Percentiles rank a stretch among this genome's conserved stretches.
Evolutionary conservation across 1,139 yeast species (phyloP).

Genomic region (Candida glucosophila): DNA sequence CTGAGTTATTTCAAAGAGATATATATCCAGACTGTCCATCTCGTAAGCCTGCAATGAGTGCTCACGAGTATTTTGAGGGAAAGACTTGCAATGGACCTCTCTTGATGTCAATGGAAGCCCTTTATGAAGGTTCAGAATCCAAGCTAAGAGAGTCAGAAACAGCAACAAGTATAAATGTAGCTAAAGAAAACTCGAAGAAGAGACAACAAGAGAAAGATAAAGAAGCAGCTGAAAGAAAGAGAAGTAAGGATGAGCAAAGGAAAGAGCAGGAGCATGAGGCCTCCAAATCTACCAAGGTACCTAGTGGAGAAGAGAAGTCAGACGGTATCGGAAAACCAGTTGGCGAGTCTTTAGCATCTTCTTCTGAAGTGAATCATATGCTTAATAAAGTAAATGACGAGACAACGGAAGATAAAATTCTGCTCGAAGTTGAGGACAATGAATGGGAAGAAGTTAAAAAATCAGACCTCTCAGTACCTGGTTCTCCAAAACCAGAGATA

Average conservation of each 20-base stretch:
- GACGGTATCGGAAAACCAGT: too few species aligned
- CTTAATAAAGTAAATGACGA: conserved; percentile 31
- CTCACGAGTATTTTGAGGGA: conserved; percentile 75
- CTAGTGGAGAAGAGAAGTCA: too few species aligned
- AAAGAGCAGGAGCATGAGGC: conserved; percentile 1
- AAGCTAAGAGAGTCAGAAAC: conserved; percentile 27
- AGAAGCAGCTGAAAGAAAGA: too few species aligned
- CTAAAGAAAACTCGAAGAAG: conserved; percentile 19
- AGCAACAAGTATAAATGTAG: conserved; percentile 17
- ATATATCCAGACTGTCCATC: conserved; percentile 91
- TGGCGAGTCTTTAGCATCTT: conserved; percentile 34
- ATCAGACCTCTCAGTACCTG: too few species aligned
- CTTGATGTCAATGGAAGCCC: conserved; percentile 62
- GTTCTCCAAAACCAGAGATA: conserved; percentile 7
- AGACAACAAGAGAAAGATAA: conserved; percentile 11
- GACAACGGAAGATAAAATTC: conserved; percentile 31
- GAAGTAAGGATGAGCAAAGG: too few species aligned
- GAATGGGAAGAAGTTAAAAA: conserved; percentile 36
- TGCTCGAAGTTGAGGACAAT: conserved; percentile 26
- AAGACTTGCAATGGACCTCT: conserved; percentile 75
- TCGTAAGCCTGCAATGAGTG: conserved; percentile 63
- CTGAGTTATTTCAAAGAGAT: conserved; percentile 87
- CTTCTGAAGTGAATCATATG: conserved; percentile 28
- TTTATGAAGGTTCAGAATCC: conserved; percentile 69
- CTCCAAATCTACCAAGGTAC: conserved; percentile 1